Base-by-base conservation (phyloP, 139 green algal genomes). In the Chlamydomonas urium region DNA sequence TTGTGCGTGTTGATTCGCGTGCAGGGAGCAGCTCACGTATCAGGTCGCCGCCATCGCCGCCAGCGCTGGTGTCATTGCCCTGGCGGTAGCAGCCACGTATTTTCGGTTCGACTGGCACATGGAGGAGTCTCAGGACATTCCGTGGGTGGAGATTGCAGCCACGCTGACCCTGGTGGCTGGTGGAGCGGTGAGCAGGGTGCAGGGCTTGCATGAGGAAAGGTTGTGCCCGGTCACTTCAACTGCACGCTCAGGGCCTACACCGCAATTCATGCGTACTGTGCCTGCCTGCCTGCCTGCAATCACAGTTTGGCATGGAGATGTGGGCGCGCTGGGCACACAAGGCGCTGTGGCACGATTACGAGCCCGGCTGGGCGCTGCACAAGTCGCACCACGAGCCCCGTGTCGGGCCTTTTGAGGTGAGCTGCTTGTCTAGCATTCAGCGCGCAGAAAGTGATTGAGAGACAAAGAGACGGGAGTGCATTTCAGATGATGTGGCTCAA, bases 281-380 rank as follows among this genome's bases (percentile, higher is more conserved):
- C n/a, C n/a, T n/a, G n/a, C n/a, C n/a, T n/a, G n/a, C n/a, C n/a
- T n/a, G n/a, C n/a, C n/a, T n/a, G n/a, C n/a, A n/a, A n/a, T n/a
- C 69, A 31, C 75, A 89, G 78, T 75, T 88, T 48, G 83, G 81
- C 10, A 93, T 92, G 90, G 90, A 97, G 81, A 93, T 96, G 81
- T 98, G 87, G 72, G 92, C 93, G 4, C 79, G 90, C n/a, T 97
- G 81, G 73, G 91, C 92, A 23, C 94, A 99, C 82, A 91, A 91
- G 65, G 80, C 83, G 19, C 81, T 97, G 66, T 99, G 94, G 94
- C 94, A 99, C 75, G 94, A 97, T 50, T 89, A 85, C 35, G 23
- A 82, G 31, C 65, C 81, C 2, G 90, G 89, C 28, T 97, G 91
- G 89, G 70, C 77, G 23, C 79, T 97, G 63, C 93, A 97, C 83